phyloP scores from a whole-genome alignment of 768 basidiomycete genomes.

The Pleurotus eryngii region DNA sequence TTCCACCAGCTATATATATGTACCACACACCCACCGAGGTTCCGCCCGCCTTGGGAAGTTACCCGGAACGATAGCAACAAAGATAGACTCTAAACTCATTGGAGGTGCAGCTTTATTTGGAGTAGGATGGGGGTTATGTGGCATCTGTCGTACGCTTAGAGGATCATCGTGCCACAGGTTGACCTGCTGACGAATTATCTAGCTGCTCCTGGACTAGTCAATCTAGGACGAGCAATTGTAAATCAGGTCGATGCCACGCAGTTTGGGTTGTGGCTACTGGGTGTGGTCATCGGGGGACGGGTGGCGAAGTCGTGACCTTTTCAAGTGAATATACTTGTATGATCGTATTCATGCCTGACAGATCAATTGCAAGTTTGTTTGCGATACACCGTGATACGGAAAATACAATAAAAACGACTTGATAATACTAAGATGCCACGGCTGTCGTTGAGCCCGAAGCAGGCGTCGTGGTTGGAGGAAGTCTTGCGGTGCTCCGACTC shows the following conservation, averaged over 20 bases:
- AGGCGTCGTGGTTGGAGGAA: conserved; percentile 13
- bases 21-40: conserved; percentile 41
- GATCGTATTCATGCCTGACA: no score
- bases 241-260: conserved; percentile 29
- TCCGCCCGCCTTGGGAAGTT: conserved; percentile 42
- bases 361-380: conserved; percentile 5
- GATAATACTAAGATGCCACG: neutral
- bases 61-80: conserved; percentile 13
- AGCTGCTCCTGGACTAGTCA: conserved; percentile 66
- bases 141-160: conserved; percentile 54
- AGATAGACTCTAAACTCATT: conserved; percentile 44
- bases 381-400: neutral
- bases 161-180: neutral
- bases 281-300: conserved; percentile 38
- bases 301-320: conserved; percentile 16
- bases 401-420: neutral
- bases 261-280: conserved; percentile 38
- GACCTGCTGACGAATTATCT: neutral
- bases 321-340: neutral
- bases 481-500: conserved; percentile 46
- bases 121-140: conserved; percentile 58
- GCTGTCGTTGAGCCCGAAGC: neutral
- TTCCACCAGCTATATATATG: conserved; percentile 43
- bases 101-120: conserved; percentile 56
- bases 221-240: conserved; percentile 48